These are phyloP conservation scores for Polymyxa betae DNA, from an alignment of 208 protist species.

Conservation along the genomic window DNA sequence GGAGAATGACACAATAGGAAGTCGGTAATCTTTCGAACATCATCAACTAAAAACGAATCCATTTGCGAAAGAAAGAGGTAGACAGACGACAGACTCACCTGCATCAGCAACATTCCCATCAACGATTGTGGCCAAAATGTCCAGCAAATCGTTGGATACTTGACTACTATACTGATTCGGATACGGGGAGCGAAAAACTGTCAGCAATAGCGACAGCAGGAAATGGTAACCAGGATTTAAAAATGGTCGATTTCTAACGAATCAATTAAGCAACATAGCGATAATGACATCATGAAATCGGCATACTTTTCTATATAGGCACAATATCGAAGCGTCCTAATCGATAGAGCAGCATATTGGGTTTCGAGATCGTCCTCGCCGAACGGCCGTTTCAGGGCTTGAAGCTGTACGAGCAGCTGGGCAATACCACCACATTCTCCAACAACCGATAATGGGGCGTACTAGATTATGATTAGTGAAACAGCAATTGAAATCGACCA, in stretches of 20 bases:
- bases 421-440: conserved; percentile 11
- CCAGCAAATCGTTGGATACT: not conserved
- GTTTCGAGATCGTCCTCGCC: not conserved
- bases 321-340: not conserved
- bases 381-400: not conserved
- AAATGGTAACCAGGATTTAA: conserved; percentile 5
- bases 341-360: not conserved
- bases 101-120: not conserved
- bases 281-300: not conserved
- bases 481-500: not conserved
- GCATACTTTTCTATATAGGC: not conserved
- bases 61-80: not conserved
- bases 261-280: not conserved
- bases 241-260: not conserved
- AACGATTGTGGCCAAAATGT: conserved; percentile 13
- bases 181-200: not conserved
- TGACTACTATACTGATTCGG: not conserved
- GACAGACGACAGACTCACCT: not conserved
- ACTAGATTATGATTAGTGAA: not conserved
- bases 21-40: not conserved
- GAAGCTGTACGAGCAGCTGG: not conserved
- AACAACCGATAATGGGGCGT: not conserved
- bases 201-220: not conserved
- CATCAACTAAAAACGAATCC: conserved; percentile 3
- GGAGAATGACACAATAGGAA: not conserved